A percentile compares a stretch with the other conserved stretches of the same genome.
Evolutionary conservation across 345 rosid species (phyloP).

Genomic region (Atalantia buxifolia): DNA sequence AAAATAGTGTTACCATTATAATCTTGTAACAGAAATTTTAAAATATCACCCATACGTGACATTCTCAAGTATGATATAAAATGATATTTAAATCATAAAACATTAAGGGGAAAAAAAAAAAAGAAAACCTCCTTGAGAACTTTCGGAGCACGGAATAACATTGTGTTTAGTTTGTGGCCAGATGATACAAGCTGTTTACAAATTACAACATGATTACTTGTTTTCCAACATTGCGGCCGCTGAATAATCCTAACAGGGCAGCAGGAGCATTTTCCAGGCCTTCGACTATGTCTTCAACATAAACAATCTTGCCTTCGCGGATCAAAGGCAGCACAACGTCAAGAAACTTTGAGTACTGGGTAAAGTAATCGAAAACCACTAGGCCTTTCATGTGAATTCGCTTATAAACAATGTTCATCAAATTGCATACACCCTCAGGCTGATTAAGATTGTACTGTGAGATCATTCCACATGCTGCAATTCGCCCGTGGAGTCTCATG

Average conservation of each 20-base stretch:
- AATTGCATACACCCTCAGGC: conserved; percentile 1
- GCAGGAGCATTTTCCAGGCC: conserved; percentile 23
- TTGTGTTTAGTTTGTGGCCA: no score
- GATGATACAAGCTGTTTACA: no score
- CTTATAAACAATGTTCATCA: conserved; percentile 6
- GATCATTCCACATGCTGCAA: background rate
- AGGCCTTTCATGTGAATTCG: conserved; percentile 21
- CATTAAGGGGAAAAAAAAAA: no score
- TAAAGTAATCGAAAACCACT: background rate
- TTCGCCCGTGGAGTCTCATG: conserved; percentile 3
- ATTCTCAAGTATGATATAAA: no score
- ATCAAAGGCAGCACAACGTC: conserved; percentile 15
- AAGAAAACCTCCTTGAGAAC: no score
- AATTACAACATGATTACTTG: conserved; percentile 4
- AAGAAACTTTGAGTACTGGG: conserved; percentile 19
- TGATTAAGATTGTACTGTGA: background rate
- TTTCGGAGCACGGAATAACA: no score
- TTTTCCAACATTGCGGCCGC: conserved; percentile 23
- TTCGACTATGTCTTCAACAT: conserved; percentile 24
- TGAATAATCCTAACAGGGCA: conserved; percentile 22
- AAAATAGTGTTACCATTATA: no score
- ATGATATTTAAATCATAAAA: no score
- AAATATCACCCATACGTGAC: no score
- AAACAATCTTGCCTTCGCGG: conserved; percentile 22
- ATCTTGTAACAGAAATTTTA: no score